phyloP scores from a whole-genome alignment of 164 flowering plant species.

The Vitis rupestris region DNA sequence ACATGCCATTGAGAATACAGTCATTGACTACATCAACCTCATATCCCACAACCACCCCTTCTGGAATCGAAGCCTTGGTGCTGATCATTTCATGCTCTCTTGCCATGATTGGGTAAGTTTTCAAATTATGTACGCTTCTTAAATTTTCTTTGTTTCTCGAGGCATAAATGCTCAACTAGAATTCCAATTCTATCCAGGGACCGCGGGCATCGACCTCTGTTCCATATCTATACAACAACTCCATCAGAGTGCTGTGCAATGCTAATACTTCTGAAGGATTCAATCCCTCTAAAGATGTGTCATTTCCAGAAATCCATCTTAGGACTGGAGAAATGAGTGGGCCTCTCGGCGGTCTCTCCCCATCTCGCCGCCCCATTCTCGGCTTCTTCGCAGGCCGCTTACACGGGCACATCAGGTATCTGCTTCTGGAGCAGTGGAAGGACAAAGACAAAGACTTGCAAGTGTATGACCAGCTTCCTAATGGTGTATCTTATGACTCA shows the following conservation, averaged over 20 bases:
- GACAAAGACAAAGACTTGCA: slow-evolving; percentile 41
- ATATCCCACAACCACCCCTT: slow-evolving; percentile 38
- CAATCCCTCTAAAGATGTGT: slow-evolving; percentile 53
- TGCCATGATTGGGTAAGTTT: slow-evolving; percentile 59
- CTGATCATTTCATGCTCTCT: slow-evolving; percentile 64
- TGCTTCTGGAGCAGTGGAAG: slow-evolving; percentile 51
- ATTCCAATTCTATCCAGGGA: slow-evolving; percentile 25
- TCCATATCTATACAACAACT: slow-evolving; percentile 35
- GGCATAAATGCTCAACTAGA: neutral
- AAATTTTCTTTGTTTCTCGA: neutral
- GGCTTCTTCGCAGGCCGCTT: slow-evolving; percentile 61
- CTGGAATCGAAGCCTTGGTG: slow-evolving; percentile 64
- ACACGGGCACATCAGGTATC: slow-evolving; percentile 48
- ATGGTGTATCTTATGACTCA: slow-evolving; percentile 26
- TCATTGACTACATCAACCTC: slow-evolving; percentile 40
- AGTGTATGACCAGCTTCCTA: slow-evolving; percentile 42
- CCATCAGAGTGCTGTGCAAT: slow-evolving; percentile 63
- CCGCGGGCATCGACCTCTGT: slow-evolving; percentile 37
- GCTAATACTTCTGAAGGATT: slow-evolving; percentile 64
- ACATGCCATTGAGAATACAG: slow-evolving; percentile 18
- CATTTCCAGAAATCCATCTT: slow-evolving; percentile 60
- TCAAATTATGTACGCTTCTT: too few species aligned
- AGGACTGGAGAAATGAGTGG: slow-evolving; percentile 31
- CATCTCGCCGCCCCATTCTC: slow-evolving; percentile 36
- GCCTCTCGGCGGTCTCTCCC: slow-evolving; percentile 41